Evolutionary conservation across 768 basidiomycete species (phyloP).

Genomic region (Baorangia bicolor): DNA sequence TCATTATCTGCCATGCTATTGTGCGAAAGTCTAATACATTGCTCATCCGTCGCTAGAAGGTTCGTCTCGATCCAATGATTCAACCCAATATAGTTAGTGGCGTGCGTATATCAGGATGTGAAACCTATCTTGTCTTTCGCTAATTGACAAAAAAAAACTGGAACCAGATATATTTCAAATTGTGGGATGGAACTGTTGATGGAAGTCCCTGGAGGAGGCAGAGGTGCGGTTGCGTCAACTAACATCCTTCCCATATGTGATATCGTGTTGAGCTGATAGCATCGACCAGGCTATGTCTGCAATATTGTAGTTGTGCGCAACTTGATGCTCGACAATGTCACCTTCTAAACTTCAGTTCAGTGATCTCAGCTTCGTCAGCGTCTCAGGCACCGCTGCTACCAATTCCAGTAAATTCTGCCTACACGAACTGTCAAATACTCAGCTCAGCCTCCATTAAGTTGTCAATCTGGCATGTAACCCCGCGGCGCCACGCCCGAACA

Average conservation of each 20-base stretch:
- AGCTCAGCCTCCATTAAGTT: constrained; percentile 19
- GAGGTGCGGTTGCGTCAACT: constrained; percentile 36
- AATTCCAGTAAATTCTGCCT: constrained; percentile 22
- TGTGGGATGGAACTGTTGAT: constrained; percentile 51
- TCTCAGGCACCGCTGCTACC: constrained; percentile 45
- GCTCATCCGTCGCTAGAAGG: background rate
- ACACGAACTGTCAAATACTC: background rate
- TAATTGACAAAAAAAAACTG: too few species aligned
- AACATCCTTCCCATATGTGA: too few species aligned
- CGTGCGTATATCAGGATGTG: too few species aligned
- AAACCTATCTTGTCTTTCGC: too few species aligned
- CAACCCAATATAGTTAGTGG: constrained; percentile 35
- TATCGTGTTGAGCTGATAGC: background rate
- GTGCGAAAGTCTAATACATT: background rate
- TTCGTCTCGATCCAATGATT: background rate
- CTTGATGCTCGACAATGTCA: constrained; percentile 47
- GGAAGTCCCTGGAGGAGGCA: constrained; percentile 45
- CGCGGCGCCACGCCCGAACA: constrained; percentile 44
- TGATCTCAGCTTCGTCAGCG: constrained; percentile 42
- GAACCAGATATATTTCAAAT: constrained; percentile 50
- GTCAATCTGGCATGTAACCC: constrained; percentile 41
- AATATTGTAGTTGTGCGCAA: constrained; percentile 25
- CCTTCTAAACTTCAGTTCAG: constrained; percentile 50
- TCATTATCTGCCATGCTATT: background rate
- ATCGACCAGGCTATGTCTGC: constrained; percentile 34